These are phyloP conservation scores for Furcasterigmium furcatum DNA, from an alignment of 2,329 filamentous ascomycete genomes.

Conservation along the genomic window DNA sequence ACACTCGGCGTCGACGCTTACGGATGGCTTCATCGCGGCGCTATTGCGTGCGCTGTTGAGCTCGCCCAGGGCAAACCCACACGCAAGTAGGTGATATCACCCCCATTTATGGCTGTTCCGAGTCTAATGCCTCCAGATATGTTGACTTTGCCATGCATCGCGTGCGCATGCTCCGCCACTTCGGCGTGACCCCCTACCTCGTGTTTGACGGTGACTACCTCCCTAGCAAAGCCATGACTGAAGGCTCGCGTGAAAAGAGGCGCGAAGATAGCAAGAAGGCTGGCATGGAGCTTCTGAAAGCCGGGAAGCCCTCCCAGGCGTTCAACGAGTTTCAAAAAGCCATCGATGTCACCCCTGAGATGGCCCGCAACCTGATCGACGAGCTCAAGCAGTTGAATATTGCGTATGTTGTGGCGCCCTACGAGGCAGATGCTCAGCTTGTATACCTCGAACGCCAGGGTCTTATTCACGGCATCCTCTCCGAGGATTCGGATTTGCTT, in stretches of 20 bases:
- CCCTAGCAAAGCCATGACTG: conserved; percentile 88
- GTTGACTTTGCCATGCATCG: conserved; percentile 87
- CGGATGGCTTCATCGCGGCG: conserved; percentile 95
- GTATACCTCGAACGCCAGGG: conserved; percentile 89
- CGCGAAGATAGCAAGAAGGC: conserved; percentile 73
- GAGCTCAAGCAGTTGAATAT: conserved; percentile 79
- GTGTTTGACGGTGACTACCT: conserved; percentile 96
- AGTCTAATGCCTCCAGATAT: conserved; percentile 53
- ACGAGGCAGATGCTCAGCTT: conserved; percentile 96
- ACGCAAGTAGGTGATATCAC: conserved; percentile 61
- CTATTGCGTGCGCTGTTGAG: conserved; percentile 85
- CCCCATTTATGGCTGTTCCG: neutral
- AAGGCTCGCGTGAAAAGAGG: conserved; percentile 70
- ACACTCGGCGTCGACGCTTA: conserved; percentile 95
- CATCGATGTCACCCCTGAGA: conserved; percentile 91
- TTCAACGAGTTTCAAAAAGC: conserved; percentile 89
- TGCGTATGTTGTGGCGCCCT: conserved; percentile 90
- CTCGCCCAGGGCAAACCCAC: conserved; percentile 86
- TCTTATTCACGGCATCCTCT: conserved; percentile 81
- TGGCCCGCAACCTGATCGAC: conserved; percentile 90
- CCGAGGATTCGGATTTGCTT: conserved; percentile 92
- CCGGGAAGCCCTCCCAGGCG: conserved; percentile 78
- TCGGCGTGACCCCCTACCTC: conserved; percentile 89
- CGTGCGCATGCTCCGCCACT: conserved; percentile 90
- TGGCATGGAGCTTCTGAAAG: conserved; percentile 75